Evolutionary conservation across 1,284 basidiomycete genomes (phyloP), one percentile per base, ranked within the genome.

Genomic region (Tylopilus orsonianus): DNA sequence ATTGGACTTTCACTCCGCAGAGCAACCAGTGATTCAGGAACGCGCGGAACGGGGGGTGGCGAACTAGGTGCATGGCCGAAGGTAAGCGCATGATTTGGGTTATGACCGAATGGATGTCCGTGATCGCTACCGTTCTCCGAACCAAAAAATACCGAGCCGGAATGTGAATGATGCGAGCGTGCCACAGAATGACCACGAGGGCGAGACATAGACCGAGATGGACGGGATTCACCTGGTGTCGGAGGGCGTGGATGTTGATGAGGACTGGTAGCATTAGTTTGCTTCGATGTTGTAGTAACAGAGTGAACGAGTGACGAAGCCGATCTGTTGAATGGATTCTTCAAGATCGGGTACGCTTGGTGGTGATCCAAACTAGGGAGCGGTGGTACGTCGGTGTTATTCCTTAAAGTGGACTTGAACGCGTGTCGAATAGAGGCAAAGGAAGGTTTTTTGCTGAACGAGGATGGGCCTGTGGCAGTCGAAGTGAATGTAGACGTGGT

Each of bases 341-440:
- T 87, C 55, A 89, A 66, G 32, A 79, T 81, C 18, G 85, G 83
- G 60, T 86, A 84, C 7, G 70, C 75, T 50, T 85, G 75, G 48
- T 79, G 64, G 36, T 71, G 75, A 48, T 88, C 85, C 36, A 87
- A 68, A 27, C 72, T 71, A 14, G 88, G 86, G 40, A 90, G 71
- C 7, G 87, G 85, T 30, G 87, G 85, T 8, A 77, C 65, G 14
- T 84, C 81, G 49, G 50, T 40, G 40, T 64, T 75, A 51, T 64
- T 75, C 67, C 81, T 85, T 26, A 75, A 70, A 50, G 79, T 75
- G n/a, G 61, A 73, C 68, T 91, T 93, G 79, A 95, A 93, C 4
- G 90, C 90, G 65, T 93, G 93, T 44, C 90, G 84, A 48, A 95
- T 80, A 8, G 88, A 93, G 1, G 91, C 90, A 56, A 93, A 90